Evolutionary conservation across 768 basidiomycete species (phyloP).

Genomic region (Suillus cothurnatus): DNA sequence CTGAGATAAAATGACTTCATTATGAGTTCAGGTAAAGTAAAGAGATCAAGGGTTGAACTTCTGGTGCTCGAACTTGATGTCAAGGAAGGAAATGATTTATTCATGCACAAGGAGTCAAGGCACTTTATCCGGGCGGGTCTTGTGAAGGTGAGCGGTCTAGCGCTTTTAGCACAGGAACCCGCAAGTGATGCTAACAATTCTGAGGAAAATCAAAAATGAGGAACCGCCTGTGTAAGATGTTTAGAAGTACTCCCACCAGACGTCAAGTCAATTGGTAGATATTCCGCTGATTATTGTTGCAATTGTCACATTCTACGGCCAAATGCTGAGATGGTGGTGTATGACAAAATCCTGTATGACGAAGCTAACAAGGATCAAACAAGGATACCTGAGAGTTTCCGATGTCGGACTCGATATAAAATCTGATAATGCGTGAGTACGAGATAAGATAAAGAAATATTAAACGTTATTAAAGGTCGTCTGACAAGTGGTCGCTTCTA

Average conservation of each 20-base stretch:
- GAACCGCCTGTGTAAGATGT: constrained; percentile 49
- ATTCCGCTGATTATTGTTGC: constrained; percentile 93
- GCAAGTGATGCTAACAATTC: constrained; percentile 97
- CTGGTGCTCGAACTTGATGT: constrained; percentile 97
- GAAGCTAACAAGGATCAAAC: constrained; percentile 91
- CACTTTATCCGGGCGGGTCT: constrained; percentile 74
- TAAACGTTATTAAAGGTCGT: neutral
- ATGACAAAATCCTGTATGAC: too few relatives aligned
- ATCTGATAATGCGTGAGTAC: neutral
- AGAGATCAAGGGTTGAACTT: constrained; percentile 72
- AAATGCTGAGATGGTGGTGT: neutral
- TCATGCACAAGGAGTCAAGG: constrained; percentile 96
- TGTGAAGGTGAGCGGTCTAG: constrained; percentile 90
- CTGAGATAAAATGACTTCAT: constrained; percentile 41
- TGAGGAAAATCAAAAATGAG: constrained; percentile 28
- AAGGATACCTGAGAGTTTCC: constrained; percentile 67
- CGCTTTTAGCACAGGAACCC: constrained; percentile 99
- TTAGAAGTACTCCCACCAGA: constrained; percentile 96
- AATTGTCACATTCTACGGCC: constrained; percentile 87
- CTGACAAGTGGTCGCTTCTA: neutral
- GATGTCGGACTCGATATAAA: constrained; percentile 67
- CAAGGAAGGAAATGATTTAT: constrained; percentile 93
- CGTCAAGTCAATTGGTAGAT: constrained; percentile 94
- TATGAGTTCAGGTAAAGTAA: constrained; percentile 17
- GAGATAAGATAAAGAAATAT: constrained; percentile 3